These are phyloP conservation scores for Moricandia arvensis DNA, from an alignment of 345 rosid genomes.

Conservation along the genomic window DNA sequence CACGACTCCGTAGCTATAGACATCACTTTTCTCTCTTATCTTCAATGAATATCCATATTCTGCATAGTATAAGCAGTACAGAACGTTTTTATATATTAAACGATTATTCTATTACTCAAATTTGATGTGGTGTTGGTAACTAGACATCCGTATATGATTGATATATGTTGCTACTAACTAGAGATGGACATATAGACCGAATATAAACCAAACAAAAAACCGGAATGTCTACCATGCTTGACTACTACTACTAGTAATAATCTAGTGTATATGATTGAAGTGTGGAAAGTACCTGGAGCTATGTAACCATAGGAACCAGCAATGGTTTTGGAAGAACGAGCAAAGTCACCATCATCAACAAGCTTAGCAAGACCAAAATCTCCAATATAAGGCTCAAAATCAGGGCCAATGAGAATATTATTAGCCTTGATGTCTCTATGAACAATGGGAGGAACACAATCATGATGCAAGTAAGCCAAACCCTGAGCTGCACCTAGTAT, in stretches of 20 bases:
- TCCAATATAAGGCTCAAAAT: constrained; percentile 81
- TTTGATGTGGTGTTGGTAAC: too few species aligned
- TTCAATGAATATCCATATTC: constrained; percentile 89
- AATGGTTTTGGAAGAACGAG: constrained; percentile 80
- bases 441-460: constrained; percentile 83
- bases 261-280: not conserved
- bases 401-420: constrained; percentile 82
- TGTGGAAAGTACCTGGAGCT: constrained; percentile 68
- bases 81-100: too few species aligned
- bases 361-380: constrained; percentile 93
- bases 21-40: constrained; percentile 86
- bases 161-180: constrained; percentile 3
- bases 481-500: constrained; percentile 85
- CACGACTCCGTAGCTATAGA: constrained; percentile 88
- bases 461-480: constrained; percentile 89
- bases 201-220: not conserved
- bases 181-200: not conserved
- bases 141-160: not conserved
- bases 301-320: constrained; percentile 97
- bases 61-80: constrained; percentile 30
- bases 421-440: constrained; percentile 95
- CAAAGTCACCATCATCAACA: constrained; percentile 66
- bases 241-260: not conserved
- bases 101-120: too few species aligned
- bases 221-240: not conserved